Percentiles rank a stretch among this genome's conserved stretches.
Conservation (phyloP, 2,329 filamentous ascomycete species). For the Neofusicoccum sp. region DNA sequence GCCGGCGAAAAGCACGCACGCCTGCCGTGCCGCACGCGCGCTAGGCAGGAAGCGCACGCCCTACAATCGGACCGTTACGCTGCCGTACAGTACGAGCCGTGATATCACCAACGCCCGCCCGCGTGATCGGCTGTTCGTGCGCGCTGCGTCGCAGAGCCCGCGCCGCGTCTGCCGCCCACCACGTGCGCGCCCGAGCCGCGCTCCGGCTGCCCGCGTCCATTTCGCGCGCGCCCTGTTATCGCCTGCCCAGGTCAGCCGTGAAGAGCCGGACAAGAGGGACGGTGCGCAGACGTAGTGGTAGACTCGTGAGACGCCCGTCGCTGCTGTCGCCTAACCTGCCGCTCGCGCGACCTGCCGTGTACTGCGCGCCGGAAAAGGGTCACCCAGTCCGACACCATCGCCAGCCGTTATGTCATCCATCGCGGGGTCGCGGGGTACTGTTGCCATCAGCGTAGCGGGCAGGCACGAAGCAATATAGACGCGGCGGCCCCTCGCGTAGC, state of each 20-base stretch:
- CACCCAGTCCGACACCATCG: constrained; percentile 8
- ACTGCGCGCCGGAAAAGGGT: neutral
- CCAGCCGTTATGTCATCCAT: constrained; percentile 1
- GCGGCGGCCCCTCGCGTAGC: neutral
- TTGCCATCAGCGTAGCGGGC: neutral
- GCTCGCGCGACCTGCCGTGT: constrained; percentile 11
- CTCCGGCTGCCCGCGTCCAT: neutral
- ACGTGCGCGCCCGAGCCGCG: constrained; percentile 1
- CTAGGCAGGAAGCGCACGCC: neutral
- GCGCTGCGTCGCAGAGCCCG: neutral
- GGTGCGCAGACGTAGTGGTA: neutral
- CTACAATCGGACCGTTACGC: constrained; percentile 12
- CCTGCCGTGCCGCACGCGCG: constrained; percentile 1
- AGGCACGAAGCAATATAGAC: neutral
- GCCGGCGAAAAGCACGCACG: constrained; percentile 1
- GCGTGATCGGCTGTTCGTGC: neutral
- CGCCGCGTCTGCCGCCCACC: constrained; percentile 4
- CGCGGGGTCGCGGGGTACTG: neutral
- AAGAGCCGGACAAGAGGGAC: neutral
- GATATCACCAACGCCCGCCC: neutral
- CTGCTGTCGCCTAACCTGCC: constrained; percentile 14
- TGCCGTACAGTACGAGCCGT: neutral
- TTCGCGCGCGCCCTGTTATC: no score
- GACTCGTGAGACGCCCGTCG: neutral
- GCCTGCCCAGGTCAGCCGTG: neutral